Evolutionary conservation across 352 stramenopile genomes (phyloP), one percentile per base, ranked within the genome.

Genomic region (Phytophthora tubulina): DNA sequence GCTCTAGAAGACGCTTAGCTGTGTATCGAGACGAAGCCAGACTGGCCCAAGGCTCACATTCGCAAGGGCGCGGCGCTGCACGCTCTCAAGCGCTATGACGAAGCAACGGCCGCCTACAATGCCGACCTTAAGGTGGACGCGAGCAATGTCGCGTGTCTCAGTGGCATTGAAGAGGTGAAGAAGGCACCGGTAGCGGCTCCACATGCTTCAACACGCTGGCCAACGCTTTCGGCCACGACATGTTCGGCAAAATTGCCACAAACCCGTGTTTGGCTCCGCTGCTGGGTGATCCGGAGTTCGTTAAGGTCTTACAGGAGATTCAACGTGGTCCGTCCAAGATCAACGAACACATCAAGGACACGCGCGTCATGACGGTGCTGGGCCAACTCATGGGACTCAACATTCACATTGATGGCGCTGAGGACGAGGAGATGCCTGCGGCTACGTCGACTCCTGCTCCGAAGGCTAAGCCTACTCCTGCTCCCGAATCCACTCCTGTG

Each of bases 31-130:
- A 74, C 99, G 60, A 99, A 99, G 72, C 76, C 77, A 0, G 84
- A 94, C 63, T 99, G 98, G 96, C 73, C 93, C 53, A 99, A 99
- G 82, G 98, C 96, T 41, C 99, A 99, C 82, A 95, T 89, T 30
- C 91, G 98, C 71, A 99, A 99, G 84, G 98, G 97, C 51, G 97
- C 98, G 14, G 98, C 98, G 13, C 85, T 99, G 38, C 97, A 99
- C 84, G 76, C 94, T n/a, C 79, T 99, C 8, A 74, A 76, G 14
- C 76, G 88, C 57, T 97, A 97, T 63, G 87, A 96, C 35, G 90
- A 97, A 8, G 92, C 95, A 33, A 72, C 95, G 7, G 71, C 80
- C 41, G 90, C 93, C 30, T 98, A 97, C 75, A 75, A 95, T 33
- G 79, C 90, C 13, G 95, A 90, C 38, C 81, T 99, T 4, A 78